Percentiles rank a stretch among this genome's conserved stretches.
Evolutionary conservation across 2,329 filamentous ascomycete genomes (phyloP).

Genomic region (Aspergillus pseudoviridinutans): DNA sequence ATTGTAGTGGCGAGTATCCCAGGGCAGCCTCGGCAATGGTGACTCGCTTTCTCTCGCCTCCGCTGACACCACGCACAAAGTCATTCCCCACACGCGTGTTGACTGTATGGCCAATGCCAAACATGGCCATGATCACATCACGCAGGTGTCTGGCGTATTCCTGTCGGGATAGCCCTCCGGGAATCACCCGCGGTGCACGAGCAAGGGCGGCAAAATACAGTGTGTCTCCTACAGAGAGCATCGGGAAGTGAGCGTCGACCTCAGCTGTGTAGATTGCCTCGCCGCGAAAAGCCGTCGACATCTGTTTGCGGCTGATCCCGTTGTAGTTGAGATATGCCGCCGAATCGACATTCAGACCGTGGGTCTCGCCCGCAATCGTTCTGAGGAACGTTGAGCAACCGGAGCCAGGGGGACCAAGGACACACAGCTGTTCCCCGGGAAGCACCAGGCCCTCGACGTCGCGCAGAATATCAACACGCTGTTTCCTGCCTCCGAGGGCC

Average conservation of each 20-base stretch:
- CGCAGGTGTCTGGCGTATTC: slow-evolving; percentile 37
- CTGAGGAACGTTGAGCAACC: slow-evolving; percentile 78
- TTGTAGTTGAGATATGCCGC: slow-evolving; percentile 75
- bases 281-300: slow-evolving; percentile 26
- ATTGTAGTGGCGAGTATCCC: slow-evolving; percentile 37
- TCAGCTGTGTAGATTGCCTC: slow-evolving; percentile 70
- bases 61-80: slow-evolving; percentile 54
- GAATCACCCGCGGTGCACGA: slow-evolving; percentile 34
- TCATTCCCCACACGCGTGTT: slow-evolving; percentile 44
- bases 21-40: slow-evolving; percentile 50
- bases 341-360: slow-evolving; percentile 68
- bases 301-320: slow-evolving; percentile 62
- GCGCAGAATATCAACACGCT: slow-evolving; percentile 48
- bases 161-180: slow-evolving; percentile 6
- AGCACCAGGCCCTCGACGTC: slow-evolving; percentile 57
- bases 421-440: slow-evolving; percentile 49
- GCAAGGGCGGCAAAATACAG: slow-evolving; percentile 68
- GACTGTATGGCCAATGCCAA: slow-evolving; percentile 39
- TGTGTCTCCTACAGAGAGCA: slow-evolving; percentile 69
- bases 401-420: slow-evolving; percentile 45
- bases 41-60: slow-evolving; percentile 56
- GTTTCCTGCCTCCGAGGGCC: not conserved
- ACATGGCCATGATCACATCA: slow-evolving; percentile 38
- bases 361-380: slow-evolving; percentile 73
- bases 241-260: slow-evolving; percentile 19